Conservation (phyloP, 2,329 filamentous ascomycete genomes). For the Metarhizium humberi region DNA sequence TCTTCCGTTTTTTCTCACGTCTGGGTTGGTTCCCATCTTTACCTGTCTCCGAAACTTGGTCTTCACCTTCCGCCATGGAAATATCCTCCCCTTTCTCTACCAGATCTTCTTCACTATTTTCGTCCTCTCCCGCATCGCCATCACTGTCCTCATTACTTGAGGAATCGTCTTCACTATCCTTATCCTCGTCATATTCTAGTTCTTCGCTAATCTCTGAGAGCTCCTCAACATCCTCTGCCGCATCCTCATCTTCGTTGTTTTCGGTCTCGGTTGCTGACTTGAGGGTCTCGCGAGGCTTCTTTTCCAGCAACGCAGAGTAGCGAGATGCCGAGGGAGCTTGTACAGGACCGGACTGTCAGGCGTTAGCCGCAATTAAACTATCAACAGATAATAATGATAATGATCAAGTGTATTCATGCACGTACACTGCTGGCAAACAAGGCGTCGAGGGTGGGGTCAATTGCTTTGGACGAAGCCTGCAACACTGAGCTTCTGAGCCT, state of each 20-base stretch:
- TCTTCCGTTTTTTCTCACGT: conserved; percentile 53
- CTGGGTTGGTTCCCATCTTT: conserved; percentile 22
- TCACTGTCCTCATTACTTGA: conserved; percentile 6
- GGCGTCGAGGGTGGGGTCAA: conserved; percentile 61
- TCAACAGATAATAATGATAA: background rate
- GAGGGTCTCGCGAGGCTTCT: conserved; percentile 16
- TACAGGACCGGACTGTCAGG: conserved; percentile 40
- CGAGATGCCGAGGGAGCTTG: conserved; percentile 34
- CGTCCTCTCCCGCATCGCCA: conserved; percentile 12
- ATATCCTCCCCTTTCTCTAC: background rate
- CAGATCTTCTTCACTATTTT: conserved; percentile 13
- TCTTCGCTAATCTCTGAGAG: conserved; percentile 17
- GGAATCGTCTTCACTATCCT: background rate
- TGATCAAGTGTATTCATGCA: conserved; percentile 13
- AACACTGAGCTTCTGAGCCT: conserved; percentile 23
- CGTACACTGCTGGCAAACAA: conserved; percentile 67
- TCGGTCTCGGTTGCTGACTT: conserved; percentile 14
- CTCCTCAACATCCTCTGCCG: conserved; percentile 21
- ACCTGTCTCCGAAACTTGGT: conserved; percentile 18
- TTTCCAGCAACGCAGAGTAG: conserved; percentile 29
- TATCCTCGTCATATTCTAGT: conserved; percentile 14
- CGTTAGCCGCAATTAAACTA: background rate
- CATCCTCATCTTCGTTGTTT: conserved; percentile 17
- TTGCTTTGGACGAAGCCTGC: conserved; percentile 38
- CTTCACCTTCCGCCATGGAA: conserved; percentile 1